These are phyloP conservation scores for Firmiana major DNA, from an alignment of 345 rosid species.

Conservation along the genomic window DNA sequence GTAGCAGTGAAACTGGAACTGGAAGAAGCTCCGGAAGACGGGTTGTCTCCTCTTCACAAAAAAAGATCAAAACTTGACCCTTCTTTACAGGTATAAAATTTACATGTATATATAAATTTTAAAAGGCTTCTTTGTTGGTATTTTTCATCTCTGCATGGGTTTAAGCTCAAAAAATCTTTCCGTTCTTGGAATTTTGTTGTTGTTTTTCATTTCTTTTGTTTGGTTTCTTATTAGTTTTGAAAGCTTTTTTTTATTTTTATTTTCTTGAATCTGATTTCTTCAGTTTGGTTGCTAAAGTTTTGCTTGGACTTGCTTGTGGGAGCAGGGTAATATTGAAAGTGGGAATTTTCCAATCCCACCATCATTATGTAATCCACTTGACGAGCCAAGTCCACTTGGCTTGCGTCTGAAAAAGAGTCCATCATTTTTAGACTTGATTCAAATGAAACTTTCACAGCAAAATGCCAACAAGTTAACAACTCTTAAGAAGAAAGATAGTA, in stretches of 20 bases:
- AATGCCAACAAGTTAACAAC: conserved; percentile 16
- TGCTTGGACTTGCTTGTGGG: background rate
- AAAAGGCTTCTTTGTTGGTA: background rate
- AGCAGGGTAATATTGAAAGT: conserved; percentile 15
- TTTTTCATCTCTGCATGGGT: background rate
- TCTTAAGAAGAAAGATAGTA: conserved; percentile 20
- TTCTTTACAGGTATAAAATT: conserved; percentile 28
- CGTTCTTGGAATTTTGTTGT: background rate
- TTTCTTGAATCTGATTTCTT: background rate
- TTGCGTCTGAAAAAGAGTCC: conserved; percentile 60
- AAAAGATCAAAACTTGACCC: conserved; percentile 38
- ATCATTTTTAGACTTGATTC: conserved; percentile 60
- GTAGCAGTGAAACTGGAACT: conserved; percentile 34
- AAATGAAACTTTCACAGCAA: conserved; percentile 55
- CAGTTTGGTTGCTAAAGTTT: background rate
- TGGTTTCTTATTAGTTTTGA: background rate
- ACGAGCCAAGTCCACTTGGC: conserved; percentile 70
- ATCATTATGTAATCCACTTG: conserved; percentile 39
- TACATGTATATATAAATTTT: background rate
- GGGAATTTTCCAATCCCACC: conserved; percentile 17
- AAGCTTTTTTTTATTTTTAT: too few species aligned
- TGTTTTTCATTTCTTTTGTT: background rate
- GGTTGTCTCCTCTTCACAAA: conserved; percentile 32
- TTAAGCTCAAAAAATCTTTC: background rate
- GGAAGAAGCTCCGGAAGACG: conserved; percentile 30